A percentile compares a stretch with the other conserved stretches of the same genome.
Conservation (phyloP, 148 eudicot species). For the Nepenthes mirabilis region DNA sequence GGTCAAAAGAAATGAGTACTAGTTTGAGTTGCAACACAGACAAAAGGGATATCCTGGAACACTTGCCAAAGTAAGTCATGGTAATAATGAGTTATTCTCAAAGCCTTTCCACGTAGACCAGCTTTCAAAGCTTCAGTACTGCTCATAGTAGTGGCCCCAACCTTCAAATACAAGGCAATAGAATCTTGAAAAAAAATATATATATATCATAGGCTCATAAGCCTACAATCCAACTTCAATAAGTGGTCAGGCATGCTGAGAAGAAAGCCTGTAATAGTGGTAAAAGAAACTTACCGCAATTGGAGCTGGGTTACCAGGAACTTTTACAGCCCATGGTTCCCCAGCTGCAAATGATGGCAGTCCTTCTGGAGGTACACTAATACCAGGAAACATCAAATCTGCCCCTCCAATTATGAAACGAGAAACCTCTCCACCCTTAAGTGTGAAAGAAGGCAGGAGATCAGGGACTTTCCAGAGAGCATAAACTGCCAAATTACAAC, state of each 20-base stretch:
- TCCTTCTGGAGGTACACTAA: conserved; percentile 58
- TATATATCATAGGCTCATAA: no score
- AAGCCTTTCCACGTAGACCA: conserved; percentile 86
- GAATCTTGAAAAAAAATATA: conserved; percentile 4
- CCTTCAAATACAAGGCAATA: conserved; percentile 24
- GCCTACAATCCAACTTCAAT: conserved; percentile 1
- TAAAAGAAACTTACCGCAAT: conserved; percentile 43
- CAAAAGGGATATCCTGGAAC: background rate
- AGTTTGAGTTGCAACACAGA: background rate
- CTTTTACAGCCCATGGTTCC: conserved; percentile 84
- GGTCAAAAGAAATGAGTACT: background rate
- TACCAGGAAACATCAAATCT: conserved; percentile 96
- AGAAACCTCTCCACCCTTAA: conserved; percentile 94
- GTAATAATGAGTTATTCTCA: conserved; percentile 58
- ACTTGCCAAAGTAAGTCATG: conserved; percentile 70
- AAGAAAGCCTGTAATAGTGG: background rate
- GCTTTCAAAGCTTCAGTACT: conserved; percentile 73
- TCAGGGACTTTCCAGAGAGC: conserved; percentile 92
- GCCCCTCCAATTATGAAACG: conserved; percentile 89
- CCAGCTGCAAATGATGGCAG: conserved; percentile 69
- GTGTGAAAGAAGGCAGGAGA: conserved; percentile 68
- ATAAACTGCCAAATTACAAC: conserved; percentile 44
- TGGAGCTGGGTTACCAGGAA: conserved; percentile 88
- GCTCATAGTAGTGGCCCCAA: conserved; percentile 73
- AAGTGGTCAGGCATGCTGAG: background rate